Evolutionary conservation across 2,329 filamentous ascomycete genomes (phyloP), one percentile per base, ranked within the genome.

Genomic region (Dactylellina cionopaga): DNA sequence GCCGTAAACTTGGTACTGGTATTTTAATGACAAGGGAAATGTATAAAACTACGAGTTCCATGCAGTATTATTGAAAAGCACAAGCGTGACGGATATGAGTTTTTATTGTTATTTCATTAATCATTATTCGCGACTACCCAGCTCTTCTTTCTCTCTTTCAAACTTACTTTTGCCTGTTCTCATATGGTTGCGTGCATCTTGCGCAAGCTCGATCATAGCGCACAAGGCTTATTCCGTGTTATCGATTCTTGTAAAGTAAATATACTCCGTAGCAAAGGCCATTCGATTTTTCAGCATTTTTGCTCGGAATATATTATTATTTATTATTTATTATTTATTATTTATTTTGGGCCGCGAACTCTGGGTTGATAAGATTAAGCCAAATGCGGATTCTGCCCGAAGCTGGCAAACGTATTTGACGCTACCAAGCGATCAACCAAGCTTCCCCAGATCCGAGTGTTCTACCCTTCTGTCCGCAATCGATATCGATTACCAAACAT

Each of bases 381-480:
- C 4, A 49, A 9, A n/a, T 37, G 17, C 62, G 62, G 62, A 49
- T 22, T 66, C 31, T 31, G 25, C 51, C 62, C 62, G 60, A 64
- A 33, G 44, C 31, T 15, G 33, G 33, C 58, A 17, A 65, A 24
- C 47, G 51, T n/a, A n/a, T n/a, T n/a, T n/a, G 60, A 65, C 19
- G 27, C 19, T 29, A 55, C 17, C 35, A 56, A 37, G 27, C 33
- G 41, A 47, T 37, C 56, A 51, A 60, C 41, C 49, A 31, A 56
- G 62, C 51, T 71, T 71, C 66, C 66, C 66, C 66, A 71, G 66
- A 71, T 54, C 66, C 66, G 66, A 71, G 27, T 29, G n/a, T n/a
- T n/a, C n/a, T n/a, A 27, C 2, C 29, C 9, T 66, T 35, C 39
- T 13, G 22, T 19, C 31, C 24, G 49, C 22, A 31, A 35, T 41